Evolutionary conservation across 2,329 filamentous ascomycete species (phyloP), one percentile per base, ranked within the genome.

Genomic region (Fusarium sp.): DNA sequence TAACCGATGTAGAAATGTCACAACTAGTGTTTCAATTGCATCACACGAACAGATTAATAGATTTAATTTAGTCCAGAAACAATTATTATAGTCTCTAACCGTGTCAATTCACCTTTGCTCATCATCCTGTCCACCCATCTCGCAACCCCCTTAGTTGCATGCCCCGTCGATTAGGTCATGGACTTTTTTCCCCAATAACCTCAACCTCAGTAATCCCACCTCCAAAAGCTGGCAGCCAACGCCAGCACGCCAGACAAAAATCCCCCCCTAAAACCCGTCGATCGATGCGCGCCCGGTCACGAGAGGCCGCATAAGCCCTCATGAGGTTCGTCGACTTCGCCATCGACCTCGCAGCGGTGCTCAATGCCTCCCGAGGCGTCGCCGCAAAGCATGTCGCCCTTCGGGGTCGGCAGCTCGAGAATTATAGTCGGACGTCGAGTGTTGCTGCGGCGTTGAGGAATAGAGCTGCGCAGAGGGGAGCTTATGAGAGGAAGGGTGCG

Each of bases 291-390:
- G 37, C 64, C 62, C 69, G 72, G 72, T 66, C 68, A 66, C 62
- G 40, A 33, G 72, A 77, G 79, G 76, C 72, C 71, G 68, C 52
- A 57, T 68, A 78, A 54, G 54, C 22, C 76, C 72, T 76, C 76
- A 91, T 91, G 89, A 85, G 89, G 82, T 85, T 90, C 87, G 89
- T 88, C 84, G 92, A 89, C 84, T 90, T 87, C 79, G 84, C 87
- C 72, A 86, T 95, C 80, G 94, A 95, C 84, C 85, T 93, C 77
- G 90, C 91, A 75, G 90, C 91, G 70, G 86, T 95, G 73, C 87
- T 93, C 81, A 90, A 88, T 85, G 93, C 91, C 80, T 92, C 93
- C 60, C 89, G 91, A 69, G 89, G 89, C 37, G 88, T 95, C 70
- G 92, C 92, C 58, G 83, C 87, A 58, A 91, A 89, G 81, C 91